Evolutionary conservation across 2,329 filamentous ascomycete species (phyloP).

Genomic region (Microdochium nivale): DNA sequence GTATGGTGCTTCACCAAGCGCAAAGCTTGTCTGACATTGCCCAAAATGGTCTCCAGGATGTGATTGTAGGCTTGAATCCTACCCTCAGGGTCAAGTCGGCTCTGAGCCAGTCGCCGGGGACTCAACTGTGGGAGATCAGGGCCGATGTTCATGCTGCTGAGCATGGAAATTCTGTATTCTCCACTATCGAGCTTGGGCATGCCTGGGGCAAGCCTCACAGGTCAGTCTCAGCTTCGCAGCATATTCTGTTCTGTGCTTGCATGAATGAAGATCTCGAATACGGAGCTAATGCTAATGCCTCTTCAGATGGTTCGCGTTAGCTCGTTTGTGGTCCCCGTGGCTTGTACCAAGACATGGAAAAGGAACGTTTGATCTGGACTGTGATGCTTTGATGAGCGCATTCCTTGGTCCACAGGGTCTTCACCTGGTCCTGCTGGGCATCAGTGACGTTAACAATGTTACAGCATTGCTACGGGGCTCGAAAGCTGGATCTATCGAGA

Average conservation of each 20-base stretch:
- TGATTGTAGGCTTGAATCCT: slow-evolving; percentile 49
- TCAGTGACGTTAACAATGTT: slow-evolving; percentile 67
- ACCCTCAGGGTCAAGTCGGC: slow-evolving; percentile 44
- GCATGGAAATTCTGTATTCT: slow-evolving; percentile 48
- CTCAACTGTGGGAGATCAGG: slow-evolving; percentile 62
- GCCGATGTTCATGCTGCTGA: slow-evolving; percentile 46
- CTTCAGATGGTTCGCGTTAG: slow-evolving; percentile 68
- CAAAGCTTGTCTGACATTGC: slow-evolving; percentile 14
- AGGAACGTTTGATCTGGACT: slow-evolving; percentile 56
- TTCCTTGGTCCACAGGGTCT: slow-evolving; percentile 66
- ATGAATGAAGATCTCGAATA: neutral
- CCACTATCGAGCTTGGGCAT: slow-evolving; percentile 49
- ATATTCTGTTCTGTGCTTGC: neutral
- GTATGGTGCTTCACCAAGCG: slow-evolving; percentile 45
- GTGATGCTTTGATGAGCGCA: slow-evolving; percentile 69
- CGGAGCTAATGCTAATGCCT: neutral
- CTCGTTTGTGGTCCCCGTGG: slow-evolving; percentile 77
- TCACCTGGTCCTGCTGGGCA: slow-evolving; percentile 67
- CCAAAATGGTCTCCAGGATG: slow-evolving; percentile 36
- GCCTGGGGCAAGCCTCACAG: slow-evolving; percentile 50
- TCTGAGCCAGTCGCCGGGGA: slow-evolving; percentile 58
- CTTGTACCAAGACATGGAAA: slow-evolving; percentile 80
- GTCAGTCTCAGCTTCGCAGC: slow-evolving; percentile 23
- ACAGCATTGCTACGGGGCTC: slow-evolving; percentile 61
- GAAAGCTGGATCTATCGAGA: slow-evolving; percentile 53